Conservation (phyloP, 176 grass and related monocot genomes). For the Elaeis guineensis region DNA sequence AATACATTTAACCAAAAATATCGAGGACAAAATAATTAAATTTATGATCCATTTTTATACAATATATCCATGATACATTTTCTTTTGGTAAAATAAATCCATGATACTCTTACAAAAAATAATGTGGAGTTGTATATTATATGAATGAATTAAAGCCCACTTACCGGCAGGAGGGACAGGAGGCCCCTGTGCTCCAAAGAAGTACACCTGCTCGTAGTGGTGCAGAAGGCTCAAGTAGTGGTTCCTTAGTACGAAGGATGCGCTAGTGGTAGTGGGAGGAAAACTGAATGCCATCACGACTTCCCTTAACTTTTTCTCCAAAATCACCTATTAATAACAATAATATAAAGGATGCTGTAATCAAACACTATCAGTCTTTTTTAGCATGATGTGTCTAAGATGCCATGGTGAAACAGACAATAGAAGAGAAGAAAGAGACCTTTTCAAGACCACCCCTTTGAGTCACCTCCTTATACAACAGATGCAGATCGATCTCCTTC, state of each 20-base stretch:
- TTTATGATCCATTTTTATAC: no score
- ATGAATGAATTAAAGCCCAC: no score
- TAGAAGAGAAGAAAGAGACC: slow-evolving; percentile 13
- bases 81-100: no score
- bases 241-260: slow-evolving; percentile 48
- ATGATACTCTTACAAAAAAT: no score
- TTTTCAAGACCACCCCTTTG: slow-evolving; percentile 44
- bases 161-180: slow-evolving; percentile 35
- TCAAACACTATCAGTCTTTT: no score
- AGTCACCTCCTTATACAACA: slow-evolving; percentile 48
- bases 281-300: slow-evolving; percentile 44
- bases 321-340: slow-evolving; percentile 24
- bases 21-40: no score
- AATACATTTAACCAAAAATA: no score
- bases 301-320: slow-evolving; percentile 48
- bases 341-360: neutral
- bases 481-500: slow-evolving; percentile 49
- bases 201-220: slow-evolving; percentile 56
- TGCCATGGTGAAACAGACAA: no score
- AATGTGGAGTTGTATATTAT: no score
- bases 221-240: slow-evolving; percentile 42
- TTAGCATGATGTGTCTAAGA: slow-evolving; percentile 10
- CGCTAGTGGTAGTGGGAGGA: slow-evolving; percentile 41
- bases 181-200: slow-evolving; percentile 31
- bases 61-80: no score